Evolutionary conservation across 305 asterid species (phyloP).

Genomic region (Plantago coronopus): DNA sequence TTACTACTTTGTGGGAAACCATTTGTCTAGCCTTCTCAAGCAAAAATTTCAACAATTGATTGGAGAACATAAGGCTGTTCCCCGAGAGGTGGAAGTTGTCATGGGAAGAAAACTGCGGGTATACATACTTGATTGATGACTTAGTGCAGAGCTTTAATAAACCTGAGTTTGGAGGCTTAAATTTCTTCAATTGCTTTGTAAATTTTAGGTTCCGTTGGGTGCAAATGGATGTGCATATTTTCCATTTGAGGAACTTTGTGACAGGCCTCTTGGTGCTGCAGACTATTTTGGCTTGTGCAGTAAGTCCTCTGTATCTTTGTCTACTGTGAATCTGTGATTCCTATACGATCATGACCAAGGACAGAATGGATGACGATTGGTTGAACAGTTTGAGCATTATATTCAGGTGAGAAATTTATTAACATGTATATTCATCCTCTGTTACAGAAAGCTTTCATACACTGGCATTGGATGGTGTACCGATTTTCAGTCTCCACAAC

Average conservation of each 20-base stretch:
- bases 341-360: too few relatives aligned
- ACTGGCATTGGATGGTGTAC: conserved; percentile 88
- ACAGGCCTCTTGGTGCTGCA: conserved; percentile 94
- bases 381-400: neutral
- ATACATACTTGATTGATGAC: conserved; percentile 5
- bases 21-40: conserved; percentile 57
- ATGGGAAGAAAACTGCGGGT: conserved; percentile 94
- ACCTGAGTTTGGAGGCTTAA: neutral
- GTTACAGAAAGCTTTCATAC: conserved; percentile 80
- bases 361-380: neutral
- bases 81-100: conserved; percentile 87
- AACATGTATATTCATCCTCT: conserved; percentile 13
- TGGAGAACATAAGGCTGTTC: conserved; percentile 55
- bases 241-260: conserved; percentile 83
- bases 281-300: conserved; percentile 88
- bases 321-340: neutral
- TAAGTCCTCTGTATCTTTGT: conserved; percentile 31
- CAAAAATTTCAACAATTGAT: conserved; percentile 69
- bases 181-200: conserved; percentile 5
- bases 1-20: conserved; percentile 67
- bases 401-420: conserved; percentile 3
- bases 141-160: neutral
- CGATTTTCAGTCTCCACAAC: conserved; percentile 73
- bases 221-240: conserved; percentile 88
- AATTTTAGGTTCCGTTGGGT: conserved; percentile 67